Evolutionary conservation across 2,329 filamentous ascomycete genomes (phyloP).

Genomic region (Coniochaeta hoffmannii): DNA sequence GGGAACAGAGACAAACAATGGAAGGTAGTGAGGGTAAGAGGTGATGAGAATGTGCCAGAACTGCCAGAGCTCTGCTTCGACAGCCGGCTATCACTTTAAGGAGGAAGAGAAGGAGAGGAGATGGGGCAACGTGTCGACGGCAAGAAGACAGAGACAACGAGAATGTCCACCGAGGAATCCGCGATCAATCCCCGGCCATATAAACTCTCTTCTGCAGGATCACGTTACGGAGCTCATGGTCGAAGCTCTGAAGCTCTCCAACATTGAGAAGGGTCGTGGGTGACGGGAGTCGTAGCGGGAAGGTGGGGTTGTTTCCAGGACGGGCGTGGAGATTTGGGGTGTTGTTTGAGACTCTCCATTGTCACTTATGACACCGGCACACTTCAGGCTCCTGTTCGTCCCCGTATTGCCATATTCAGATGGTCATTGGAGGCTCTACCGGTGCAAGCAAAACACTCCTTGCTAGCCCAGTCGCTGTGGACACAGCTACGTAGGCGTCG

Average conservation of each 20-base stretch:
- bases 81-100: constrained; percentile 14
- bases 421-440: not conserved
- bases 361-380: constrained; percentile 1
- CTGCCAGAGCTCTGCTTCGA: constrained; percentile 20
- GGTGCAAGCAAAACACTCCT: not conserved
- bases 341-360: not conserved
- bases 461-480: not conserved
- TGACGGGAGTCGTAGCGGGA: not conserved
- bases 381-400: not conserved
- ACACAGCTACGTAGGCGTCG: not conserved
- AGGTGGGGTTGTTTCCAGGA: constrained; percentile 1
- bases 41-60: constrained; percentile 5
- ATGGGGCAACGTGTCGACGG: not conserved
- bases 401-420: not conserved
- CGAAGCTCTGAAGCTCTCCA: not conserved
- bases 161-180: constrained; percentile 4
- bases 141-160: constrained; percentile 13
- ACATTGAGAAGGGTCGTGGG: not conserved
- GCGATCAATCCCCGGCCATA: constrained; percentile 5
- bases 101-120: constrained; percentile 9
- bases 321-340: not conserved
- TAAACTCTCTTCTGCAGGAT: no score
- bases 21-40: constrained; percentile 7
- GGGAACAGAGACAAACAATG: no score
- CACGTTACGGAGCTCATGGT: no score